Evolutionary conservation across 1,284 basidiomycete species (phyloP), one percentile per base, ranked within the genome.

Genomic region (Ustilago esculenta): DNA sequence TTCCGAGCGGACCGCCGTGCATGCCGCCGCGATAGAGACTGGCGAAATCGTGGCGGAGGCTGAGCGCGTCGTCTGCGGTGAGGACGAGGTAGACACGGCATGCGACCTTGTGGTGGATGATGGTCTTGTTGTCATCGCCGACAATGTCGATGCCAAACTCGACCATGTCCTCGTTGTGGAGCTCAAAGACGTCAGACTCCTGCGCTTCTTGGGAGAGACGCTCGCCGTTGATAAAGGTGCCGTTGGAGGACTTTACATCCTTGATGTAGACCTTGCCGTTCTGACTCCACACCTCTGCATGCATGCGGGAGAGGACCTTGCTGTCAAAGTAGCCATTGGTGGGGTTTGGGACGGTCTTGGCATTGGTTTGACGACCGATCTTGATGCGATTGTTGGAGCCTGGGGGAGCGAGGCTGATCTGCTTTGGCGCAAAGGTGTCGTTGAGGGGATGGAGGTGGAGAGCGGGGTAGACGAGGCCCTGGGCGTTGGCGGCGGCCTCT

Each of bases 141-240:
- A 97, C 91, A 66, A 98, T 98, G 84, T 98, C 96, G 81, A 98
- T 98, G 61, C 95, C 94, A 81, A 97, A 97, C 88, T 98, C 94
- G 39, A 92, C 89, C 68, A 94, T 90, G 81, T 98, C 94, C 76
- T 96, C 94, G 41, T 88, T 90, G 85, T 96, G 94, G 36, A 99
- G 88, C 83, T 97, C 92, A 72, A 89, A 95, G 0, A 93, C 92
- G 29, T 96, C 92, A 0, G 91, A 94, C 84, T 98, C 94, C 54
- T 92, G 87, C 23, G 91, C 91, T 83, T 99, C 94, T 1, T 87
- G 87, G 64, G 91, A 93, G 39, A 98, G 88, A 40, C 95, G 87
- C 70, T 96, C 92, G 52, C 92, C 90, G 74, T 99, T 98, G 83
- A 99, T 95, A 81, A 98, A 98, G 7, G 96, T 98, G 5, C 95